Percentiles rank a stretch among this genome's conserved stretches.
These are phyloP conservation scores for Lunularia cruciata DNA, from an alignment of 225 moss, liverwort and hornwort species.

Conservation along the genomic window DNA sequence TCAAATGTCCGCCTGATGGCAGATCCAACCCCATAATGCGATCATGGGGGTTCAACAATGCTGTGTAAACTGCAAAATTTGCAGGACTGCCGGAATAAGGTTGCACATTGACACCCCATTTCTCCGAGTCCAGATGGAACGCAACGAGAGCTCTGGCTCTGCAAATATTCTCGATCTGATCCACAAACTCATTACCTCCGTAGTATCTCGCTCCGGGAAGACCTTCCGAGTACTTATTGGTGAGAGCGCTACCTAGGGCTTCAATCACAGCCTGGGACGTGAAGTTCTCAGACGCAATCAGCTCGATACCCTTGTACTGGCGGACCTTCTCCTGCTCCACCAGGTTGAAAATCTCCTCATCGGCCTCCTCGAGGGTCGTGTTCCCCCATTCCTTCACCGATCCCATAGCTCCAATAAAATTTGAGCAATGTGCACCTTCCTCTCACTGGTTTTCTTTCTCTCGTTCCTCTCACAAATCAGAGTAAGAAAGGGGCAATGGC, in stretches of 20 bases:
- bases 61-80: constrained; percentile 54
- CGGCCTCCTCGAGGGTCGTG: constrained; percentile 27
- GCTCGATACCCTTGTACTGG: constrained; percentile 53
- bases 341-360: constrained; percentile 36
- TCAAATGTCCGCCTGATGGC: constrained; percentile 67
- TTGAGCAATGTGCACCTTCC: neutral
- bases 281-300: constrained; percentile 57
- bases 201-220: constrained; percentile 49
- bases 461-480: neutral
- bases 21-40: constrained; percentile 56
- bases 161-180: constrained; percentile 54
- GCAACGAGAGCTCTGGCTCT: constrained; percentile 42
- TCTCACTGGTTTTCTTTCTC: neutral
- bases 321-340: constrained; percentile 52
- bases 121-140: constrained; percentile 41
- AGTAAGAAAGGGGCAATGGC: neutral
- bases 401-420: constrained; percentile 17
- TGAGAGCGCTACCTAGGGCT: constrained; percentile 46
- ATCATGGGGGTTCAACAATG: constrained; percentile 47
- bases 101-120: constrained; percentile 57
- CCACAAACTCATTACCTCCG: constrained; percentile 50
- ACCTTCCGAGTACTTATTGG: constrained; percentile 56
- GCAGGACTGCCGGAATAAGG: constrained; percentile 53
- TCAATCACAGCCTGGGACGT: constrained; percentile 58
- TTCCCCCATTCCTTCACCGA: constrained; percentile 48